Evolutionary conservation across 2,329 filamentous ascomycete species (phyloP), one percentile per base, ranked within the genome.

Genomic region (Iodosphaeria phyllophila): DNA sequence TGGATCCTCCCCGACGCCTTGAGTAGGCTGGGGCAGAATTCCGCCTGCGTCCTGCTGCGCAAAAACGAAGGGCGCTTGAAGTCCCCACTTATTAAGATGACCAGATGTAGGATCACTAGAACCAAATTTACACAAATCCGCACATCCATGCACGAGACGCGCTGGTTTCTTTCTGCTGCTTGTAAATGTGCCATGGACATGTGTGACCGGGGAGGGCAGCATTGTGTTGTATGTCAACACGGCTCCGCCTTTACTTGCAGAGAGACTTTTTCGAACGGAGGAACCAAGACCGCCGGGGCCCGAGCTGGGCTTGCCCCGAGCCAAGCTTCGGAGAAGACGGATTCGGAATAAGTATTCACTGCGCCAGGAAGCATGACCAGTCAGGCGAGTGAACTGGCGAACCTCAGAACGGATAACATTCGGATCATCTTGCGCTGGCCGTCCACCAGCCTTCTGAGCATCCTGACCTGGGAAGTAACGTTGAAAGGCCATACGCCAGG

Each of bases 341-440:
- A 83, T 93, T 23, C 89, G 67, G 28, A 92, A 54, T 23, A 95
- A 75, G 41, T 95, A 98, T 48, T 98, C 89, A 48, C 80, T 93
- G 37, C 86, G 69, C 86, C 89, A 95, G 6, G 84, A 89, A n/a
- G 83, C 77, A 32, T 84, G 53, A 4, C 72, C 62, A 7, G 79
- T 91, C 27, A 98, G 60, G 21, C 84, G 71, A 10, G 78, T 69
- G 41, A 95, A 98, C 34, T 70, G 66, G 22, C 83, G 76, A 37
- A 68, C 66, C 41, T 89, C 77, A 1, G 76, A 74, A 15, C 68
- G 65, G 22, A 83, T 54, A 27, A 47, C 48, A 39, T 68, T 70
- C 27, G 51, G 48, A 22, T 50, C 47, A 18, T 66, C 52, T 13
- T 55, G 48, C 13, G 58, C 54, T 36, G 52, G 52, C 2, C 50